A percentile compares a stretch with the other conserved stretches of the same genome.
These are phyloP conservation scores for Orbilia ellipsospora DNA, from an alignment of 2,329 filamentous ascomycete genomes.

Conservation along the genomic window DNA sequence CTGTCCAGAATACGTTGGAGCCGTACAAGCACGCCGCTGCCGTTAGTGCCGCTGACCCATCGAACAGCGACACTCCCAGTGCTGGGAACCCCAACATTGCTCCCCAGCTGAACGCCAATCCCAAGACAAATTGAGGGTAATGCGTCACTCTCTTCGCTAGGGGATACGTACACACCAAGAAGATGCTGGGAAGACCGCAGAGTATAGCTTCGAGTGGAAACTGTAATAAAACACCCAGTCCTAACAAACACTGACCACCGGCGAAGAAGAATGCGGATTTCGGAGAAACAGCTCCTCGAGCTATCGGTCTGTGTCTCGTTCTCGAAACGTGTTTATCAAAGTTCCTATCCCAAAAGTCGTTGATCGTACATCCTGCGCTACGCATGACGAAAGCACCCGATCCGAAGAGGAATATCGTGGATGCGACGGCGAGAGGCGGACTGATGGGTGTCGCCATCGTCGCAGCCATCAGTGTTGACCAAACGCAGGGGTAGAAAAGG, in stretches of 20 bases:
- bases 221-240: conserved; percentile 78
- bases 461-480: conserved; percentile 83
- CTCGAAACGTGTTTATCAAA: conserved; percentile 82
- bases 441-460: conserved; percentile 73
- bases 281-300: conserved; percentile 79
- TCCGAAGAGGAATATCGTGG: conserved; percentile 74
- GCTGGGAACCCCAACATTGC: conserved; percentile 89
- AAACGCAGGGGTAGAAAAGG: conserved; percentile 85
- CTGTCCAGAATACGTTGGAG: conserved; percentile 85
- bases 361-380: conserved; percentile 87
- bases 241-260: conserved; percentile 77
- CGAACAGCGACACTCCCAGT: conserved; percentile 78
- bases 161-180: conserved; percentile 80
- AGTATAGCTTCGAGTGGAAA: conserved; percentile 79
- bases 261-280: conserved; percentile 79
- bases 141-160: conserved; percentile 86
- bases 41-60: conserved; percentile 70
- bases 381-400: conserved; percentile 85
- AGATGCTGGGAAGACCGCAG: conserved; percentile 79
- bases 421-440: conserved; percentile 72
- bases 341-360: conserved; percentile 89
- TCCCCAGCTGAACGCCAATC: conserved; percentile 88
- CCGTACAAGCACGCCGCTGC: conserved; percentile 77
- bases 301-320: conserved; percentile 81
- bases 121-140: conserved; percentile 85